Evolutionary conservation across 441 rosid genomes (phyloP).

Genomic region (Adansonia rubrostipa): DNA sequence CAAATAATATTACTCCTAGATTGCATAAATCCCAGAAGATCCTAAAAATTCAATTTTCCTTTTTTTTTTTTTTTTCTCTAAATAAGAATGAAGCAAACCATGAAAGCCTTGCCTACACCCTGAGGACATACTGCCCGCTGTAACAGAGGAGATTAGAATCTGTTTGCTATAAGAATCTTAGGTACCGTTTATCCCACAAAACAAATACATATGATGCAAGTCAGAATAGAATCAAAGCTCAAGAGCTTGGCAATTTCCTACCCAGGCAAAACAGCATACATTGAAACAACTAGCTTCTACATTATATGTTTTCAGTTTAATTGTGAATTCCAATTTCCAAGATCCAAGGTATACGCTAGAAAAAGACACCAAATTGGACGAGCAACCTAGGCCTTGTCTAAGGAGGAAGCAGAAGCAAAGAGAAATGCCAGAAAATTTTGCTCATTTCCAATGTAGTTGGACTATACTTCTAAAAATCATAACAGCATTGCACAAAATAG

Average conservation of each 20-base stretch:
- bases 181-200: not conserved
- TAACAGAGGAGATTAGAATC: not conserved
- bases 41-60: not conserved
- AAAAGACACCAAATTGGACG: not conserved
- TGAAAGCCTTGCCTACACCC: not conserved
- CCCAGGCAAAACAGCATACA: not conserved
- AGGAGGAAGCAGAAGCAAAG: slow-evolving; percentile 1
- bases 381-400: slow-evolving; percentile 9
- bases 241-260: not conserved
- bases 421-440: not conserved
- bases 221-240: not conserved
- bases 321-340: not conserved
- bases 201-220: not conserved
- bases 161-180: not conserved
- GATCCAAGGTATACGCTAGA: not conserved
- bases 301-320: not conserved
- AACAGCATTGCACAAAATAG: not conserved
- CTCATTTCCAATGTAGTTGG: not conserved
- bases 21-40: not conserved
- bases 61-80: too few species aligned
- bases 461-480: not conserved
- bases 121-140: not conserved
- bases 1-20: not conserved
- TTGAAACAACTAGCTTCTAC: not conserved
- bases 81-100: not conserved